Percentiles rank a stretch among this genome's conserved stretches.
phyloP scores from a whole-genome alignment of 2,329 filamentous ascomycete species.

The Anisogramma anomala region DNA sequence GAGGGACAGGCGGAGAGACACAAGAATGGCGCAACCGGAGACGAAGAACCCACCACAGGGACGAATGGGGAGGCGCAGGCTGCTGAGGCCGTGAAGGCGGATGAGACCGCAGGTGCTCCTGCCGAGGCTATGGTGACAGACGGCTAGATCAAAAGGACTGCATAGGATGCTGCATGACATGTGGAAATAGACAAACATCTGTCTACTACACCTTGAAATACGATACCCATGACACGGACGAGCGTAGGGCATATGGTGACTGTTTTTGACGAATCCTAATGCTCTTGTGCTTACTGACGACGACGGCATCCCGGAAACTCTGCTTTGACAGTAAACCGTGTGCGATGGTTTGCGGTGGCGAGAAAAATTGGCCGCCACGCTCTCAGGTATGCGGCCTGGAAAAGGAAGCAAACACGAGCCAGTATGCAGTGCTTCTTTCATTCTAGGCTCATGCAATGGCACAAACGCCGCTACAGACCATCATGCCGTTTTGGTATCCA shows the following conservation, averaged over 20 bases:
- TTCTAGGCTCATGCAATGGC: not conserved
- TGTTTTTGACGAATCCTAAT: too few species aligned
- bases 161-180: not conserved
- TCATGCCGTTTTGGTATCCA: not conserved
- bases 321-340: too few species aligned
- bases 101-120: not conserved
- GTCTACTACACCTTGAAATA: not conserved
- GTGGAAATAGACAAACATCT: not conserved
- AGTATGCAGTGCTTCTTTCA: not conserved
- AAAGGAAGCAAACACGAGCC: not conserved
- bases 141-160: not conserved
- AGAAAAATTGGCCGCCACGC: too few species aligned
- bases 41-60: too few species aligned
- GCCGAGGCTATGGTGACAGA: not conserved
- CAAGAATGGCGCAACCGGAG: not conserved
- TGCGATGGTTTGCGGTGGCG: too few species aligned
- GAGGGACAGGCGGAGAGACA: constrained; percentile 21
- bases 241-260: too few species aligned
- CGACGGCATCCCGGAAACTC: too few species aligned
- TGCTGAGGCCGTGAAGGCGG: not conserved
- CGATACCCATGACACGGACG: constrained; percentile 9
- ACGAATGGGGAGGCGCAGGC: not conserved
- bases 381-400: too few species aligned
- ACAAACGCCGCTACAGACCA: not conserved
- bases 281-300: too few species aligned